Percentiles rank a stretch among this genome's conserved stretches.
Conservation (phyloP, 1,284 basidiomycete genomes). For the Melampsora americana region DNA sequence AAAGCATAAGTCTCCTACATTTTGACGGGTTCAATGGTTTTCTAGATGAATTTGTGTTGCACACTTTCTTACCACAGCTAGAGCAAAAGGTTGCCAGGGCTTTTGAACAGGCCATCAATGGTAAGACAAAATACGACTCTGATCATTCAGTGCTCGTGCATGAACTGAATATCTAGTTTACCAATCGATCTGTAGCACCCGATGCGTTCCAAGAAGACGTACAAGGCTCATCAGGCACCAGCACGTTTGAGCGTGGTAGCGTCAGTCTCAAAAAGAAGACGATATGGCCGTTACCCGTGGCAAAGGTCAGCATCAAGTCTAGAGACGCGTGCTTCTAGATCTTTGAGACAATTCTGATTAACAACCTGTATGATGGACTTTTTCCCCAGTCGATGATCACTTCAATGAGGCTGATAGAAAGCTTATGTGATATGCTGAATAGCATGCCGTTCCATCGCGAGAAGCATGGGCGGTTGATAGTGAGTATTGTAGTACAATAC, state of each 20-base stretch:
- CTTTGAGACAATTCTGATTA: conserved; percentile 6
- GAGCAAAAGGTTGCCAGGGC: conserved; percentile 88
- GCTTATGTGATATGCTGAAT: conserved; percentile 83
- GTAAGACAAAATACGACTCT: conserved; percentile 55
- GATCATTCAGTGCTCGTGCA: too few species aligned
- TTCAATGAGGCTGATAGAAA: conserved; percentile 84
- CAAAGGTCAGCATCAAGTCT: conserved; percentile 63
- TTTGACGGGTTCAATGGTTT: conserved; percentile 67
- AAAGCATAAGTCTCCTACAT: conserved; percentile 52
- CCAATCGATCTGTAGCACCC: conserved; percentile 17
- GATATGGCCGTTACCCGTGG: conserved; percentile 67
- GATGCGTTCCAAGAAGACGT: conserved; percentile 80
- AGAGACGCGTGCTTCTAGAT: conserved; percentile 14
- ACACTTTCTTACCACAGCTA: conserved; percentile 87
- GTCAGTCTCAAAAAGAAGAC: conserved; percentile 51
- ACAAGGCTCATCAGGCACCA: conserved; percentile 55
- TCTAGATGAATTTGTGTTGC: conserved; percentile 89
- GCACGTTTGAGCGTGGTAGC: background rate
- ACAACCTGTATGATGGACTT: background rate
- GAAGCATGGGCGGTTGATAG: conserved; percentile 85
- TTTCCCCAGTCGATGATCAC: conserved; percentile 71
- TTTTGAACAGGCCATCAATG: conserved; percentile 79
- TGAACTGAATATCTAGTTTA: too few species aligned
- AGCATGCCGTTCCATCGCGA: conserved; percentile 95
- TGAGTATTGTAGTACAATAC: conserved; percentile 93